A percentile compares a stretch with the other conserved stretches of the same genome.
phyloP scores from a whole-genome alignment of 2,329 filamentous ascomycete species.

The Aspergillus udagawae region DNA sequence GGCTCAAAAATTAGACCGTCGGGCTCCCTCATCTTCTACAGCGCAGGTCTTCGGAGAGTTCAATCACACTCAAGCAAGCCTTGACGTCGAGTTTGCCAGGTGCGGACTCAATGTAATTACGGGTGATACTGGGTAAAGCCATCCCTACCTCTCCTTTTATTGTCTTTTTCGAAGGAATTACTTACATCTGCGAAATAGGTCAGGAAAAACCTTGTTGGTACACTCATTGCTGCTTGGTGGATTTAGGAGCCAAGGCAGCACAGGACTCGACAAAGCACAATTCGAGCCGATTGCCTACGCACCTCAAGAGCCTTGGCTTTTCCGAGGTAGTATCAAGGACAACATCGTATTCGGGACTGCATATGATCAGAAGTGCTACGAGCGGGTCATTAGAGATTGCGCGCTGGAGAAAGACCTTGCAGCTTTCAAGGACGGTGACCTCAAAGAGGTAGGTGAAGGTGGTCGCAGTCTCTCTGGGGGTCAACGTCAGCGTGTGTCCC shows the following conservation, averaged over 20 bases:
- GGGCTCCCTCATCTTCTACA: not conserved
- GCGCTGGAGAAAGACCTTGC: conserved; percentile 54
- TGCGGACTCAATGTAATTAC: conserved; percentile 4
- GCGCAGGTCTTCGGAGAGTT: not conserved
- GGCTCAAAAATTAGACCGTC: not conserved
- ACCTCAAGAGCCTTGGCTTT: conserved; percentile 60
- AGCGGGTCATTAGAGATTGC: conserved; percentile 57
- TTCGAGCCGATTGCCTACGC: conserved; percentile 36
- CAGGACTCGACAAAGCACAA: conserved; percentile 1
- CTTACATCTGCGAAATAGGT: conserved; percentile 1
- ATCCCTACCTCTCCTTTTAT: not conserved
- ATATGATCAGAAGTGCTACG: conserved; percentile 53
- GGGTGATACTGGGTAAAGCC: conserved; percentile 4
- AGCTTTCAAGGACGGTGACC: conserved; percentile 52
- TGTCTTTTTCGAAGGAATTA: not conserved
- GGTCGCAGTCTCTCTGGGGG: conserved; percentile 60
- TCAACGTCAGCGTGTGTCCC: conserved; percentile 57
- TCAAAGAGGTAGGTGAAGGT: conserved; percentile 58
- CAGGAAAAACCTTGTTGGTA: conserved; percentile 5
- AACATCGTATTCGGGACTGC: conserved; percentile 61
- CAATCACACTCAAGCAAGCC: not conserved
- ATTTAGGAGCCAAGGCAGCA: not conserved
- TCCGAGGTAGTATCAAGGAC: conserved; percentile 60
- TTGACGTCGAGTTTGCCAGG: conserved; percentile 1
- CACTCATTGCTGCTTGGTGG: conserved; percentile 1